Evolutionary conservation across 805 yeast genomes (phyloP).

Genomic region (Zygosaccharomyces rouxii): DNA sequence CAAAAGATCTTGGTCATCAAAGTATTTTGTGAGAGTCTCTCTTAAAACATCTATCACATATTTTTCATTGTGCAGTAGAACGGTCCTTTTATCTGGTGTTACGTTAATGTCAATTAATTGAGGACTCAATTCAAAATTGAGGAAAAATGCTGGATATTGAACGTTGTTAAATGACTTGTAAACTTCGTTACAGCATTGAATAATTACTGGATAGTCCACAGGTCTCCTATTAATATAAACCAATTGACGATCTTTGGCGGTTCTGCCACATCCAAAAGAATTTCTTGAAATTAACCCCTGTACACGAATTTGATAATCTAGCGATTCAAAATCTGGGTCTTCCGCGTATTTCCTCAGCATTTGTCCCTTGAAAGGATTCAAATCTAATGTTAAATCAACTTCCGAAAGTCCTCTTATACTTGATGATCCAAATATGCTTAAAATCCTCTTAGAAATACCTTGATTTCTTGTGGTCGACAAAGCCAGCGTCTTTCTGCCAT

Average conservation of each 20-base stretch:
- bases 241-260: constrained; percentile 69
- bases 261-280: constrained; percentile 74
- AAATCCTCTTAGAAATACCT: constrained; percentile 51
- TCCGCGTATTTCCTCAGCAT: constrained; percentile 18
- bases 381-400: constrained; percentile 41
- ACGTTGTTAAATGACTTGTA: constrained; percentile 67
- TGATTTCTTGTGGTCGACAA: constrained; percentile 54
- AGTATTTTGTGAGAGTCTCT: constrained; percentile 46
- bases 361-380: constrained; percentile 31
- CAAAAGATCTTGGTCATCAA: constrained; percentile 37
- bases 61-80: constrained; percentile 63
- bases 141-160: constrained; percentile 67
- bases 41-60: constrained; percentile 53
- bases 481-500: constrained; percentile 49
- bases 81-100: constrained; percentile 82
- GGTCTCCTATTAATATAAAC: constrained; percentile 77
- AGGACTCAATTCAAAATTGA: constrained; percentile 54
- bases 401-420: constrained; percentile 55
- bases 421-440: constrained; percentile 66
- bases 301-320: constrained; percentile 38
- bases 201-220: constrained; percentile 49
- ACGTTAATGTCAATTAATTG: constrained; percentile 73
- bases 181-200: constrained; percentile 63
- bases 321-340: constrained; percentile 8
- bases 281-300: constrained; percentile 69